Percentiles rank a stretch among this genome's conserved stretches.
Conservation (phyloP, 768 basidiomycete genomes). For the Dioszegia aurantiaca region DNA sequence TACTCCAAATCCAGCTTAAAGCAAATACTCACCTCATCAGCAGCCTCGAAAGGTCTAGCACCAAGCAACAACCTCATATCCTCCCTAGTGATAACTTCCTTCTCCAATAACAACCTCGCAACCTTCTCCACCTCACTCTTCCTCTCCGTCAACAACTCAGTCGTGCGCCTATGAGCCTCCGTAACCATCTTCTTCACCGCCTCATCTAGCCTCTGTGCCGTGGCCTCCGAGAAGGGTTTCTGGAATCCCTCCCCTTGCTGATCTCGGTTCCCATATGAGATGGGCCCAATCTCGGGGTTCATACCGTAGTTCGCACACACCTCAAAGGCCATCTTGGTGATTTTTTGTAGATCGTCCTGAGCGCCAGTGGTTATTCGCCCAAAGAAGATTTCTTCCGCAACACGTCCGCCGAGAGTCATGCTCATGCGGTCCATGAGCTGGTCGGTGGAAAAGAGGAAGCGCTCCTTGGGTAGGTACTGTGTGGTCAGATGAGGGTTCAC, state of each 20-base stretch:
- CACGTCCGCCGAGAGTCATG: slow-evolving; percentile 97
- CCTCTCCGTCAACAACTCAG: slow-evolving; percentile 72
- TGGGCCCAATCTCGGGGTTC: slow-evolving; percentile 90
- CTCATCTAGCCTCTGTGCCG: slow-evolving; percentile 83
- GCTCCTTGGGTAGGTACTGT: slow-evolving; percentile 86
- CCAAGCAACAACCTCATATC: slow-evolving; percentile 50
- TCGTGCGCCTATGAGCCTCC: slow-evolving; percentile 78
- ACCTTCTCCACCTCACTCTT: slow-evolving; percentile 89
- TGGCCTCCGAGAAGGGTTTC: slow-evolving; percentile 97
- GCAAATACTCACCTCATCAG: slow-evolving; percentile 25
- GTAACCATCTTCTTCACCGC: slow-evolving; percentile 91
- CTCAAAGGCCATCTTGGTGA: slow-evolving; percentile 96
- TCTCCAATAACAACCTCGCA: slow-evolving; percentile 81
- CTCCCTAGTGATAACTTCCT: slow-evolving; percentile 91
- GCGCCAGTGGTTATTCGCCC: slow-evolving; percentile 92
- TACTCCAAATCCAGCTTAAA: slow-evolving; percentile 55
- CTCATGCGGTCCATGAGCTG: slow-evolving; percentile 94
- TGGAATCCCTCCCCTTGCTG: slow-evolving; percentile 83
- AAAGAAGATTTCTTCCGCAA: slow-evolving; percentile 98
- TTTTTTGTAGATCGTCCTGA: slow-evolving; percentile 96
- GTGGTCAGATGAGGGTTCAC: not conserved
- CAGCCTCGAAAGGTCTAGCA: slow-evolving; percentile 32
- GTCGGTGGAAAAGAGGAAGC: slow-evolving; percentile 89
- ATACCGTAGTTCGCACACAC: slow-evolving; percentile 90
- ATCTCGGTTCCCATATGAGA: slow-evolving; percentile 88